Evolutionary conservation across 1,284 basidiomycete species (phyloP), one percentile per base, ranked within the genome.

Genomic region (Ganoderma sinense): DNA sequence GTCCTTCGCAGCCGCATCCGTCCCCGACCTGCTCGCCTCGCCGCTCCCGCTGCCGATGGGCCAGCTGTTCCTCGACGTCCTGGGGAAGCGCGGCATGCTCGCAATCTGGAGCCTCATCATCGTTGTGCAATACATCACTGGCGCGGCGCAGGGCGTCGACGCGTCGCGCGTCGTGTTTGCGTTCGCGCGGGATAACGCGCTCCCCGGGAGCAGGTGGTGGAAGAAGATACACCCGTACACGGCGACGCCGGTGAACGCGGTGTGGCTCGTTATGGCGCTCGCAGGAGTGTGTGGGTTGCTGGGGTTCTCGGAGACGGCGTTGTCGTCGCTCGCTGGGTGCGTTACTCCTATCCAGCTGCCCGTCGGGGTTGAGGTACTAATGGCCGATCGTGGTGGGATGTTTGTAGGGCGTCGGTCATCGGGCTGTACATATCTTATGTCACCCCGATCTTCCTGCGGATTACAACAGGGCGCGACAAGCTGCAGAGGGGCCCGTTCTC

Each of bases 121-220:
- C 71, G 85, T 91, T 33, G 90, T 91, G 16, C 62, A 92, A 89
- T 91, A 86, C 73, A 90, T 91, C 39, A 91, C 91, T 0, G 91
- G 91, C 10, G 90, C 90, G 20, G 91, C 91, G n/a, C 91, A 93
- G 78, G 87, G 86, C 16, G 89, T 93, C 20, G 91, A 92, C 76
- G 91, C 91, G 20, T 93, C 91, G 48, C 88, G 92, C 11, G 91
- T 92, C 14, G 85, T 92, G 59, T 93, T 92, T 72, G 91, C 91
- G 13, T 93, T 93, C 75, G 89, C 91, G 29, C 83, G 91, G 43
- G 92, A 93, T 73, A 87, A 91, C 70, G 92, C 91, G 7, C 84
- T 93, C 7, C 92, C 92, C 4, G 89, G 90, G 11, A 92, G 91
- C 26, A 83, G 84, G 16, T 89, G 84, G 83, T 90, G 89, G 90